Evolutionary conservation across 768 basidiomycete genomes (phyloP).

Genomic region (Pulveroboletus sp.): DNA sequence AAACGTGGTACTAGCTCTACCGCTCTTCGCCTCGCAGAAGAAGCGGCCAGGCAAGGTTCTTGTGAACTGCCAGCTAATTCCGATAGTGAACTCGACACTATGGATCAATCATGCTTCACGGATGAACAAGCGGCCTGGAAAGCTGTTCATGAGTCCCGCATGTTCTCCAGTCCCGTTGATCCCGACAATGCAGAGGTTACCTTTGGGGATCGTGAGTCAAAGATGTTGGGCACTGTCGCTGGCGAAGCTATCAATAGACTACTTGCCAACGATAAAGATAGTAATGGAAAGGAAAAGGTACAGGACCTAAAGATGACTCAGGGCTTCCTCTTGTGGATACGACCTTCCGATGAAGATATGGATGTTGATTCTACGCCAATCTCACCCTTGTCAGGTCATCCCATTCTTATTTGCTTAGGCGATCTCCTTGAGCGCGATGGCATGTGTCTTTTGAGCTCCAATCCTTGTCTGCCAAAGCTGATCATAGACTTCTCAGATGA

Average conservation of each 20-base stretch:
- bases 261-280: slow-evolving; percentile 39
- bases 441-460: slow-evolving; percentile 21
- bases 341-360: slow-evolving; percentile 17
- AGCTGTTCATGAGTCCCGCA: slow-evolving; percentile 31
- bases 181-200: slow-evolving; percentile 24
- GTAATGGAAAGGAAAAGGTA: slow-evolving; percentile 27
- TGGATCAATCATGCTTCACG: slow-evolving; percentile 18
- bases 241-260: slow-evolving; percentile 46
- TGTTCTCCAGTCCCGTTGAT: slow-evolving; percentile 14
- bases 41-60: slow-evolving; percentile 32
- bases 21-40: slow-evolving; percentile 47
- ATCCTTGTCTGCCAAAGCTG: neutral
- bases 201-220: slow-evolving; percentile 35
- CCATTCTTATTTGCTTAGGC: slow-evolving; percentile 33
- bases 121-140: slow-evolving; percentile 40
- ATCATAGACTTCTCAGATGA: slow-evolving; percentile 34
- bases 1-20: slow-evolving; percentile 36
- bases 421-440: slow-evolving; percentile 30
- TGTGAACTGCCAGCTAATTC: slow-evolving; percentile 17
- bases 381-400: slow-evolving; percentile 16
- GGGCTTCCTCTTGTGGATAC: slow-evolving; percentile 34
- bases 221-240: slow-evolving; percentile 28
- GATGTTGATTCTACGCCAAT: slow-evolving; percentile 14
- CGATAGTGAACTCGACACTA: slow-evolving; percentile 21
- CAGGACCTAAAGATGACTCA: slow-evolving; percentile 16